Evolutionary conservation across 1,139 yeast species (phyloP), one percentile per base, ranked within the genome.

Genomic region (Meyerozyma smithsonii): DNA sequence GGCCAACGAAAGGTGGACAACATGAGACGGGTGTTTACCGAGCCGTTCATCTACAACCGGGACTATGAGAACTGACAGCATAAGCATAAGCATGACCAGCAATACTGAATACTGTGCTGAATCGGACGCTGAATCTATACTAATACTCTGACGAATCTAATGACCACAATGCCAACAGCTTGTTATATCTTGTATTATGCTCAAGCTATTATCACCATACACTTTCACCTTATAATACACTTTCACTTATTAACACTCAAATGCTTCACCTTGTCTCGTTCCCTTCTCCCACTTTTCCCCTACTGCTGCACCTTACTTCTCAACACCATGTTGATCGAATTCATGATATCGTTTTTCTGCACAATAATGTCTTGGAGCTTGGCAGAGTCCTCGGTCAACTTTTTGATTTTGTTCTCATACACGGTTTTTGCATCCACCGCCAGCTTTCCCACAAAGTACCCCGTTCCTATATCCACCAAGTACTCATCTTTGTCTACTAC

Each of bases 381-480:
- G 21, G 72, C 72, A 15, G 87, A 73, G 58, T 92, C 96, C 43
- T 76, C 77, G 43, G 72, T 79, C 52, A 94, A 66, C 48, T 89
- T 90, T 20, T 68, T 69, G 39, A 89, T 78, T 64, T 94, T 88
- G 42, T 71, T 72, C 43, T 82, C 77, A 59, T 88, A 92, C 52
- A 89, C 95, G 41, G 63, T 63, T 48, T 77, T 69, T 3, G 97
- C 86, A 36, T 86, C 90, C 5, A 64, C 67, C 0, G 79, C 76
- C 42, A 63, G 63, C 63, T 92, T 94, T 52, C 88, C 96, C 23
- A 89, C 94, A 57, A 77, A 92, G 61, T 92, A 92, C 2, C 97
- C 97, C 0, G 98, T 92, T 25, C 99, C 99, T 33, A 92, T 83
- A 57, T 92, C 99, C 14, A 94, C 96, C 62, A 92, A 72, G 52